phyloP scores from a whole-genome alignment of 2,329 filamentous ascomycete genomes.

The Aspergillus neoniger region DNA sequence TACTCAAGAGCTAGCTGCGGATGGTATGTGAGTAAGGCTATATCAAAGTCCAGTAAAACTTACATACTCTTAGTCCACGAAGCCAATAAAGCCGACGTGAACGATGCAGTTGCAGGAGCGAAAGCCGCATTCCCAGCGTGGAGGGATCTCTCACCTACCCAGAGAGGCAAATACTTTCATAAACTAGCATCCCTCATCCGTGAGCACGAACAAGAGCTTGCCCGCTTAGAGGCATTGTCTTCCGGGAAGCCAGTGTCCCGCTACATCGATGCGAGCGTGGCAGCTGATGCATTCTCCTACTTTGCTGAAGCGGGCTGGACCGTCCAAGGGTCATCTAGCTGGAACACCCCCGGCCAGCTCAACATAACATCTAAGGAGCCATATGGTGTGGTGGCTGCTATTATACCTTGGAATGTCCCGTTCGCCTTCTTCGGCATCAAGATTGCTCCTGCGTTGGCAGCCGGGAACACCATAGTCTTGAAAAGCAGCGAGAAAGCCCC shows the following conservation, averaged over 20 bases:
- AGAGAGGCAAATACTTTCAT: slow-evolving; percentile 35
- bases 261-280: slow-evolving; percentile 26
- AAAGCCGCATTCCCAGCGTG: slow-evolving; percentile 42
- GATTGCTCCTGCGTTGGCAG: slow-evolving; percentile 61
- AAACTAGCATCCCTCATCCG: slow-evolving; percentile 36
- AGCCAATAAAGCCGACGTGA: slow-evolving; percentile 35
- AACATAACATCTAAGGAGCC: slow-evolving; percentile 49
- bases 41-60: neutral
- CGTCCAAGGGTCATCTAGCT: slow-evolving; percentile 32
- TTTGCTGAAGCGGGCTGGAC: slow-evolving; percentile 34
- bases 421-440: slow-evolving; percentile 54
- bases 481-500: slow-evolving; percentile 67
- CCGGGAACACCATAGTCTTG: slow-evolving; percentile 62
- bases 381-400: slow-evolving; percentile 59
- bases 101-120: slow-evolving; percentile 42
- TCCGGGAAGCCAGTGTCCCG: slow-evolving; percentile 38
- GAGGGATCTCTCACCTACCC: slow-evolving; percentile 37
- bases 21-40: slow-evolving; percentile 22
- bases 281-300: slow-evolving; percentile 28
- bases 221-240: slow-evolving; percentile 38
- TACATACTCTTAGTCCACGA: slow-evolving; percentile 29
- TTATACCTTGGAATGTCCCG: slow-evolving; percentile 61
- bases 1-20: slow-evolving; percentile 30
- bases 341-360: slow-evolving; percentile 31
- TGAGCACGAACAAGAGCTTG: slow-evolving; percentile 32